phyloP scores from a whole-genome alignment of 1,284 basidiomycete genomes.

The Xerocomus alliaceus region DNA sequence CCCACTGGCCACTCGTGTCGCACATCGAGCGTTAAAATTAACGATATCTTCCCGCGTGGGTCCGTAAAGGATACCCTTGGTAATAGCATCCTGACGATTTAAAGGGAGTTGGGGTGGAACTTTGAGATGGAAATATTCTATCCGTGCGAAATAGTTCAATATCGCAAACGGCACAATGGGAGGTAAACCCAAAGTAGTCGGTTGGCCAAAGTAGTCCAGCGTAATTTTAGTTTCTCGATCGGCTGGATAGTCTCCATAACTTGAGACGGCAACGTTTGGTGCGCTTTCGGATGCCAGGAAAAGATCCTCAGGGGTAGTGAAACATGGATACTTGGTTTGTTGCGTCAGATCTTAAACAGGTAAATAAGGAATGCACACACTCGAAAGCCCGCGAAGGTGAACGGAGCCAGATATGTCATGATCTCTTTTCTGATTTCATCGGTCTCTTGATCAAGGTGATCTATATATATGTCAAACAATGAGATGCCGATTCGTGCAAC shows the following conservation, averaged over 20 bases:
- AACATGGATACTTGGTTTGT: slow-evolving; percentile 43
- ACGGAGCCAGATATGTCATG: slow-evolving; percentile 49
- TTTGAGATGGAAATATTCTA: slow-evolving; percentile 44
- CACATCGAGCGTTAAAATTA: slow-evolving; percentile 49
- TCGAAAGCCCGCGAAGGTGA: slow-evolving; percentile 56
- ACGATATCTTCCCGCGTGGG: slow-evolving; percentile 54
- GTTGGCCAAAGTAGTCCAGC: slow-evolving; percentile 51
- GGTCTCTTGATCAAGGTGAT: slow-evolving; percentile 47
- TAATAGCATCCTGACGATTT: slow-evolving; percentile 33
- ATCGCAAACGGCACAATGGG: slow-evolving; percentile 53
- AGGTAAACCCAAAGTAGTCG: slow-evolving; percentile 44
- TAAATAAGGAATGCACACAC: slow-evolving; percentile 41
- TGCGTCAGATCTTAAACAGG: slow-evolving; percentile 15
- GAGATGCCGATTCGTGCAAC: neutral
- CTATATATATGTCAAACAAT: slow-evolving; percentile 31
- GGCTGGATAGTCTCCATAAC: slow-evolving; percentile 31
- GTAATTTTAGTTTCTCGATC: slow-evolving; percentile 37
- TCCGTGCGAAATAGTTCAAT: slow-evolving; percentile 52
- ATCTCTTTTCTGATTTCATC: slow-evolving; percentile 43
- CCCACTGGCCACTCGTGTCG: slow-evolving; percentile 42
- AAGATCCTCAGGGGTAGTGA: slow-evolving; percentile 32
- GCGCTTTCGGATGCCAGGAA: slow-evolving; percentile 13
- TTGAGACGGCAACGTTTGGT: slow-evolving; percentile 1
- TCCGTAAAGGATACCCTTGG: slow-evolving; percentile 39
- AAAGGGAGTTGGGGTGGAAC: slow-evolving; percentile 48